These are phyloP conservation scores for Botryotinia convoluta DNA, from an alignment of 2,329 filamentous ascomycete species.

Conservation along the genomic window DNA sequence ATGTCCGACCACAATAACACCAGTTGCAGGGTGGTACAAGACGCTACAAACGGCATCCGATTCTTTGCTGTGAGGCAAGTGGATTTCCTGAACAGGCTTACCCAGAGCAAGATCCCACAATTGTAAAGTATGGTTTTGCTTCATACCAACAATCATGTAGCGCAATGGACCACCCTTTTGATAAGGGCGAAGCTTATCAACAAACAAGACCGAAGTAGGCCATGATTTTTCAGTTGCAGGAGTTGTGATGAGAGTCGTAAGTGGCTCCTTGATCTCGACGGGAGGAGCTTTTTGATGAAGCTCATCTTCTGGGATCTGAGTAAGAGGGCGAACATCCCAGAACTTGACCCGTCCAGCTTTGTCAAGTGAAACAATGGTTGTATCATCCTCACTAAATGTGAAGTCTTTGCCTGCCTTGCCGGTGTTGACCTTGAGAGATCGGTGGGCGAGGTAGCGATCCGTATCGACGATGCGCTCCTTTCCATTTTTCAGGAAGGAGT, in stretches of 20 bases:
- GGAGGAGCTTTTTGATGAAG: conserved; percentile 35
- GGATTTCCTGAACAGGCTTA: conserved; percentile 95
- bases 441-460: conserved; percentile 81
- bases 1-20: conserved; percentile 92
- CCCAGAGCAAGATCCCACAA: conserved; percentile 95
- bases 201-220: conserved; percentile 92
- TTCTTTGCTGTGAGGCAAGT: conserved; percentile 92
- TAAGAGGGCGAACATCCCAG: conserved; percentile 90
- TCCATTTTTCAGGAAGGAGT: conserved; percentile 61
- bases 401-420: conserved; percentile 99
- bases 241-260: conserved; percentile 84
- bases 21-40: conserved; percentile 85
- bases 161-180: conserved; percentile 84
- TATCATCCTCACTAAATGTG: conserved; percentile 94
- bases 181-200: conserved; percentile 94
- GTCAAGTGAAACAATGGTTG: conserved; percentile 89
- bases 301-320: conserved; percentile 40
- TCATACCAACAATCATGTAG: conserved; percentile 96
- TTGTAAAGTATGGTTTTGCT: conserved; percentile 98
- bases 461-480: conserved; percentile 75
- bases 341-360: conserved; percentile 96
- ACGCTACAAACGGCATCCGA: conserved; percentile 98
- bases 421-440: conserved; percentile 88
- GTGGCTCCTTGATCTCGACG: conserved; percentile 78
- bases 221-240: conserved; percentile 90